phyloP scores from a whole-genome alignment of 1,139 yeast genomes.

The Kodamaea anthophila region DNA sequence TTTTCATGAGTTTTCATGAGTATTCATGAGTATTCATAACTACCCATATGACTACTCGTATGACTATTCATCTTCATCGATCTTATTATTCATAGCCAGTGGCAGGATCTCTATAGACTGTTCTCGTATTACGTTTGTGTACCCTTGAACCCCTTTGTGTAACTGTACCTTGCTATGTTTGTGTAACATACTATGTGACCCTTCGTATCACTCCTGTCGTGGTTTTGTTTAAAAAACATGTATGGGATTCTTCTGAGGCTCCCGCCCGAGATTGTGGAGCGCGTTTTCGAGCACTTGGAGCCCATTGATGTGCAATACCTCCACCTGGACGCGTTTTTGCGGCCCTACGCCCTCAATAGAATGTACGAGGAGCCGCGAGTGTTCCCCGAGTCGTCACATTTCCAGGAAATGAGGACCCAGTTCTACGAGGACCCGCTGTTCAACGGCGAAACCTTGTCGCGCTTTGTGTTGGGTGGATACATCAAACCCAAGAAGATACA shows the following conservation, averaged over 20 bases:
- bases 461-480: neutral
- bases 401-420: neutral
- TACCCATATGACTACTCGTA: no score
- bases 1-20: no score
- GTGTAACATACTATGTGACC: no score
- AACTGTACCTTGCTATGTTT: no score
- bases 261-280: constrained; percentile 1
- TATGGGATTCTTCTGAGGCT: constrained; percentile 1
- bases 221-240: no score
- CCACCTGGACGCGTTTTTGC: neutral
- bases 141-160: no score
- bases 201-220: no score
- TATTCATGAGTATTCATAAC: no score
- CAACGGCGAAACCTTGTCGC: neutral
- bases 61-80: no score
- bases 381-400: neutral
- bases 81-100: no score
- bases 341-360: neutral
- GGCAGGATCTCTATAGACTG: no score
- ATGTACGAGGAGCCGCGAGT: neutral
- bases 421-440: neutral
- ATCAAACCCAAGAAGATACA: neutral
- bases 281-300: neutral
- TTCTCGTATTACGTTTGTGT: no score
- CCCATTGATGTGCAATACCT: constrained; percentile 1